A percentile compares a stretch with the other conserved stretches of the same genome.
Conservation (phyloP, 2,329 filamentous ascomycete species). For the Lojkania enalia region DNA sequence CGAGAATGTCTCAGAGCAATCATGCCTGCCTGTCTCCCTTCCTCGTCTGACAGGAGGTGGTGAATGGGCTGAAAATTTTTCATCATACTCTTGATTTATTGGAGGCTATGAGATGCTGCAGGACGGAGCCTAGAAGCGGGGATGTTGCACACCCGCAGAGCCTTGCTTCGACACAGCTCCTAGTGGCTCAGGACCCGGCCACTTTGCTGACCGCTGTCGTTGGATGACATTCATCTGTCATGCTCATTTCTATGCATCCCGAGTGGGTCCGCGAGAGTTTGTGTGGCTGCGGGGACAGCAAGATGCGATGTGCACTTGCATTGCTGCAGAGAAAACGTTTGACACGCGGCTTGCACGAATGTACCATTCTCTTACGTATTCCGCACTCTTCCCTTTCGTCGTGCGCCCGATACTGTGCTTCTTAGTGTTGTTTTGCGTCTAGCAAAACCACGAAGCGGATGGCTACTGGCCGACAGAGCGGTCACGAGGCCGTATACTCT, state of each 20-base stretch:
- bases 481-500: neutral
- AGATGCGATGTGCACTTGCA: neutral
- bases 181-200: neutral
- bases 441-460: neutral
- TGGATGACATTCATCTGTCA: constrained; percentile 3
- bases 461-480: neutral
- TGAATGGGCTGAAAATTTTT: constrained; percentile 8
- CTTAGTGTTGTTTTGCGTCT: no score
- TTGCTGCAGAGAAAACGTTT: constrained; percentile 3
- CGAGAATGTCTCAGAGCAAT: neutral
- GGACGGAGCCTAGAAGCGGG: neutral
- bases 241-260: neutral
- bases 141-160: no score
- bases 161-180: neutral
- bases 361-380: constrained; percentile 4
- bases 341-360: neutral
- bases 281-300: neutral
- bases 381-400: no score
- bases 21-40: no score
- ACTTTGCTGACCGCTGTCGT: constrained; percentile 5
- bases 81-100: neutral
- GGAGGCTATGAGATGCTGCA: constrained; percentile 1
- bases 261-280: neutral
- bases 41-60: neutral
- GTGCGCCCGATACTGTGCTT: no score